Conservation (phyloP, 768 basidiomycete species). For the Tricholoma sp. region DNA sequence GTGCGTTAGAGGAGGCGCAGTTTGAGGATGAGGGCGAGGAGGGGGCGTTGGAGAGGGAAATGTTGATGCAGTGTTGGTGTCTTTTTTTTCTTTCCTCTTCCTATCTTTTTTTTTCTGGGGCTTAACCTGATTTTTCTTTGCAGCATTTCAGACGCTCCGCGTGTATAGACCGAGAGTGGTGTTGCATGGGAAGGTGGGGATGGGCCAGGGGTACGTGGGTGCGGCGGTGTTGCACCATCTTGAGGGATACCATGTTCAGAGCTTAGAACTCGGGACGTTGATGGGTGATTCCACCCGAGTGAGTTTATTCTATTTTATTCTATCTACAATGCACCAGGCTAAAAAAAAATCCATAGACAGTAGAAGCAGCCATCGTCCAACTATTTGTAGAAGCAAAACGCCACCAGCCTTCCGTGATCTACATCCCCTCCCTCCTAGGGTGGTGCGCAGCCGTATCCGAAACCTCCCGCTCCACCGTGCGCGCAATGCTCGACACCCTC, state of each 20-base stretch:
- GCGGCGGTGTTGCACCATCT: slow-evolving; percentile 89
- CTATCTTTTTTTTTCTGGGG: not conserved
- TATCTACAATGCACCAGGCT: no score
- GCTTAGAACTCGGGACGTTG: slow-evolving; percentile 83
- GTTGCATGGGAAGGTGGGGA: slow-evolving; percentile 74
- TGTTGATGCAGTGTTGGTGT: slow-evolving; percentile 76
- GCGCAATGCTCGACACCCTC: slow-evolving; percentile 87
- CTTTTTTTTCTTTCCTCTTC: slow-evolving; percentile 8
- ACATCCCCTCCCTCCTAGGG: slow-evolving; percentile 81
- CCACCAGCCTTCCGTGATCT: slow-evolving; percentile 93
- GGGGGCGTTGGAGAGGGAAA: slow-evolving; percentile 85
- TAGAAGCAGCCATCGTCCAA: slow-evolving; percentile 91
- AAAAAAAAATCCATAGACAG: slow-evolving; percentile 44
- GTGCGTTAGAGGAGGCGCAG: slow-evolving; percentile 91
- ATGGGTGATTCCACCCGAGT: slow-evolving; percentile 89
- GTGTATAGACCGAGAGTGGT: slow-evolving; percentile 87
- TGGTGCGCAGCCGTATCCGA: slow-evolving; percentile 89
- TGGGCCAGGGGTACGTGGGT: slow-evolving; percentile 90
- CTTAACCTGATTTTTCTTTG: slow-evolving; percentile 11
- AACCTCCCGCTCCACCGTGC: slow-evolving; percentile 77
- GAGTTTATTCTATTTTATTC: slow-evolving; percentile 17
- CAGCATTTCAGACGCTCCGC: slow-evolving; percentile 89
- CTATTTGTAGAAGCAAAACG: slow-evolving; percentile 96
- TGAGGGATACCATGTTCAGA: slow-evolving; percentile 95
- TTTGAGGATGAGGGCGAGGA: slow-evolving; percentile 72